Conservation (phyloP, 768 basidiomycete genomes). For the Hydnum rufescens region DNA sequence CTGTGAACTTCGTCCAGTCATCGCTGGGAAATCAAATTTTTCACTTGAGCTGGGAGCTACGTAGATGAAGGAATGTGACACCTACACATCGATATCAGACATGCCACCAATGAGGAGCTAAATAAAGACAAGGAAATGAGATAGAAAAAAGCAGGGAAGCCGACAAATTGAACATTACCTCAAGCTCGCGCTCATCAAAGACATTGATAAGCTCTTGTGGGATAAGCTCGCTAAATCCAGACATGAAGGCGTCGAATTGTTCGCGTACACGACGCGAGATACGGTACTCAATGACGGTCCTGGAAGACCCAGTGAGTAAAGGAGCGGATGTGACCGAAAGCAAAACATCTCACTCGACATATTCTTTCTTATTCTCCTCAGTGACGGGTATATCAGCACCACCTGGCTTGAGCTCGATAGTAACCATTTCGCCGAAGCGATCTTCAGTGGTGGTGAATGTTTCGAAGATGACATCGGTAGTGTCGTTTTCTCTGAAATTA, state of each 20-base stretch:
- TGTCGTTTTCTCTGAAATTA: constrained; percentile 70
- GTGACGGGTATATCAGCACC: constrained; percentile 78
- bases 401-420: constrained; percentile 81
- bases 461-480: constrained; percentile 94
- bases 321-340: background rate
- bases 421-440: constrained; percentile 95
- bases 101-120: constrained; percentile 88
- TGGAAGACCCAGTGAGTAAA: constrained; percentile 5
- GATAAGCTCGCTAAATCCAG: constrained; percentile 98
- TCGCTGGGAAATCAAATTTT: constrained; percentile 30
- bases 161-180: constrained; percentile 18
- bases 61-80: constrained; percentile 11
- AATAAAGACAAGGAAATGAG: background rate
- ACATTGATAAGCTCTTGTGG: constrained; percentile 96
- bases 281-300: constrained; percentile 80
- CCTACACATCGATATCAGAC: constrained; percentile 97
- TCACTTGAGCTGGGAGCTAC: background rate
- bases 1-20: constrained; percentile 98
- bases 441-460: constrained; percentile 95
- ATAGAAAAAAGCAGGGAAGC: background rate
- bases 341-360: constrained; percentile 42
- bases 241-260: constrained; percentile 98
- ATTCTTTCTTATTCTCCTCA: constrained; percentile 97
- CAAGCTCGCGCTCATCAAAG: constrained; percentile 95
- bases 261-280: constrained; percentile 95